Evolutionary conservation across 306 rosid genomes (phyloP).

Genomic region (Cicer bijugum): DNA sequence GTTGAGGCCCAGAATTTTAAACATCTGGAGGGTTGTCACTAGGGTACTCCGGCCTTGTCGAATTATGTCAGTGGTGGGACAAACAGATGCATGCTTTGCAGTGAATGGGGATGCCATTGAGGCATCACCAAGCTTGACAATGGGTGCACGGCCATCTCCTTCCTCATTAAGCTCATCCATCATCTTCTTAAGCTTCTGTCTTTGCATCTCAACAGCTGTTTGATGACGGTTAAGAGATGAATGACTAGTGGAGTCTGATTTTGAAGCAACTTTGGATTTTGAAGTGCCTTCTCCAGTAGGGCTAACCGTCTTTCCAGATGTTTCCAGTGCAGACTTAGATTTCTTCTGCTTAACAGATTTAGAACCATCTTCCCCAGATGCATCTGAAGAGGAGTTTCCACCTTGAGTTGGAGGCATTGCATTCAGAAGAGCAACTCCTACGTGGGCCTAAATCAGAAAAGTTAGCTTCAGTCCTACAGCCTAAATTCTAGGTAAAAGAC

Average conservation of each 20-base stretch:
- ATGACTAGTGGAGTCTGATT: slow-evolving; percentile 54
- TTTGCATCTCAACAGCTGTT: slow-evolving; percentile 73
- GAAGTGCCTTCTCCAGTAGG: slow-evolving; percentile 74
- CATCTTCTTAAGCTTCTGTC: slow-evolving; percentile 85
- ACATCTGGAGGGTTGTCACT: slow-evolving; percentile 98
- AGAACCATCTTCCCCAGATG: slow-evolving; percentile 62
- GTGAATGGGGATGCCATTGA: slow-evolving; percentile 99
- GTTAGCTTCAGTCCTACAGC: slow-evolving; percentile 41
- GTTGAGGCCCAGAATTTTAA: slow-evolving; percentile 95
- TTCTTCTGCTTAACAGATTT: slow-evolving; percentile 76
- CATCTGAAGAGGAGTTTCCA: slow-evolving; percentile 56
- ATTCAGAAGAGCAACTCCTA: slow-evolving; percentile 91
- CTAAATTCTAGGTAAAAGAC: slow-evolving; percentile 34
- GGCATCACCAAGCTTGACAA: slow-evolving; percentile 98
- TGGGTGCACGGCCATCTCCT: slow-evolving; percentile 84
- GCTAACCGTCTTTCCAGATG: slow-evolving; percentile 57
- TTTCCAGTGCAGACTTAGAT: slow-evolving; percentile 60
- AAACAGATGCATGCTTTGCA: slow-evolving; percentile 96
- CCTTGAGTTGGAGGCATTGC: slow-evolving; percentile 75
- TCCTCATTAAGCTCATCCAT: slow-evolving; percentile 96
- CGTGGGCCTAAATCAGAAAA: slow-evolving; percentile 77
- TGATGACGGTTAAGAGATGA: slow-evolving; percentile 63
- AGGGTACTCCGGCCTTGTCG: slow-evolving; percentile 99
- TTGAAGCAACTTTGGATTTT: slow-evolving; percentile 56
- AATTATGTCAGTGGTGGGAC: slow-evolving; percentile 91